phyloP scores from a whole-genome alignment of 1,284 basidiomycete genomes.

The Somion occarium region DNA sequence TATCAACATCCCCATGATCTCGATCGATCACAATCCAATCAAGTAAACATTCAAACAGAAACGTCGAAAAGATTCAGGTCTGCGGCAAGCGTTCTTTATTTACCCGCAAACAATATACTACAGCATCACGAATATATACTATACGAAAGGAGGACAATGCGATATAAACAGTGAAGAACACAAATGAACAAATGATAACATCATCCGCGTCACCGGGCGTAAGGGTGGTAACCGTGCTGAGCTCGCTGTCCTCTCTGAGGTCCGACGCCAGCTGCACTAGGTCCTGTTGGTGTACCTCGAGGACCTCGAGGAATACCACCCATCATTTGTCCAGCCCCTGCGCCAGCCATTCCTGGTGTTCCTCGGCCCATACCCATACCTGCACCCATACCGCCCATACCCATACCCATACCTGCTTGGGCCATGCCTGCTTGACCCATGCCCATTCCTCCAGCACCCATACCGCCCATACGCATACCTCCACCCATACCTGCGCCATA shows the following conservation, averaged over 20 bases:
- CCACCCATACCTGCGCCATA: slow-evolving; percentile 33
- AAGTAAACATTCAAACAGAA: neutral
- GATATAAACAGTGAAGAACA: no score
- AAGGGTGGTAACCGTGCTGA: slow-evolving; percentile 77
- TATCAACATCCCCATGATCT: neutral
- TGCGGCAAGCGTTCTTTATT: neutral
- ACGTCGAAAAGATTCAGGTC: neutral
- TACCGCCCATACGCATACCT: slow-evolving; percentile 29
- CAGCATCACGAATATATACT: neutral
- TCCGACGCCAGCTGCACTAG: slow-evolving; percentile 51
- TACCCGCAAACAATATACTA: neutral
- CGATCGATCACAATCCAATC: neutral
- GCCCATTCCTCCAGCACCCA: slow-evolving; percentile 33
- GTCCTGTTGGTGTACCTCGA: slow-evolving; percentile 49
- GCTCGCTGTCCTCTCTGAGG: slow-evolving; percentile 73
- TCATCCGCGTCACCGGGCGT: slow-evolving; percentile 55
- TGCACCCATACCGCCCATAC: slow-evolving; percentile 38
- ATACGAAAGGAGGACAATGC: neutral
- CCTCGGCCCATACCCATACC: slow-evolving; percentile 36
- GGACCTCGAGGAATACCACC: slow-evolving; percentile 58
- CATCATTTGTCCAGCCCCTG: slow-evolving; percentile 25
- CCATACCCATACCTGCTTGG: slow-evolving; percentile 37
- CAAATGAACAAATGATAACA: no score
- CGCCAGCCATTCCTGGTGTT: slow-evolving; percentile 16
- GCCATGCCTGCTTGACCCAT: slow-evolving; percentile 31